Evolutionary conservation across 495 filamentous ascomycete species (phyloP), one percentile per base, ranked within the genome.

Genomic region (Xylaria longipes): DNA sequence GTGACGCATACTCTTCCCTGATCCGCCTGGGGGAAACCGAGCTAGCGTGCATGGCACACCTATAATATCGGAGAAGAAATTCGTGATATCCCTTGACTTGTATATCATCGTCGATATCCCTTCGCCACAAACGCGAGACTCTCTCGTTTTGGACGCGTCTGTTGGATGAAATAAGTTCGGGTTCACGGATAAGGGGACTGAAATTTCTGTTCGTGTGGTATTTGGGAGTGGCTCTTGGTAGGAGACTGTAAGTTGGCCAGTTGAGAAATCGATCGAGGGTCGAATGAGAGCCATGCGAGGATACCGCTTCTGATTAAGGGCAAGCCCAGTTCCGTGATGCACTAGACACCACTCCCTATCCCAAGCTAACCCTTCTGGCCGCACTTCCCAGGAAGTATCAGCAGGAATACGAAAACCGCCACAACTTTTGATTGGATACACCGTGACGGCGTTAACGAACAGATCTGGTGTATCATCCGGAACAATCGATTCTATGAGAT

Each of bases 281-380:
- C 87, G 84, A 50, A 98, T 87, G 14, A 97, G 85, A 5, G 93
- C 90, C 94, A 98, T 97, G 22, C 84, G 86, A 3, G 93, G 93
- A 76, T 97, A 90, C 68, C 88, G 84, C 80, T 97, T 97, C 78
- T 97, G 94, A 72, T 87, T 95, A 61, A 98, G 80, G 0, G 90
- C 92, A 58, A 88, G 88, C 0, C 90, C 90, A 2, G 93, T 94
- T 11, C 93, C 92, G 75, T 91, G 89, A 77, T 97, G 94, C 20
- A 98, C 87, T 20, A 98, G 80, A 77, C 94, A 97, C 95, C 95
- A 98, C 81, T 98, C 95, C 63, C 94, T 84, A 79, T 98, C 95
- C 94, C 94, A 97, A 22, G 90, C 91, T 7, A 98, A 82, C 0
- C 95, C 95, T 80, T 97, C 92, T 20, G 84, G 81, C 60, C 85